Evolutionary conservation across 352 stramenopile genomes (phyloP).

Genomic region (Lagenidium giganteum): DNA sequence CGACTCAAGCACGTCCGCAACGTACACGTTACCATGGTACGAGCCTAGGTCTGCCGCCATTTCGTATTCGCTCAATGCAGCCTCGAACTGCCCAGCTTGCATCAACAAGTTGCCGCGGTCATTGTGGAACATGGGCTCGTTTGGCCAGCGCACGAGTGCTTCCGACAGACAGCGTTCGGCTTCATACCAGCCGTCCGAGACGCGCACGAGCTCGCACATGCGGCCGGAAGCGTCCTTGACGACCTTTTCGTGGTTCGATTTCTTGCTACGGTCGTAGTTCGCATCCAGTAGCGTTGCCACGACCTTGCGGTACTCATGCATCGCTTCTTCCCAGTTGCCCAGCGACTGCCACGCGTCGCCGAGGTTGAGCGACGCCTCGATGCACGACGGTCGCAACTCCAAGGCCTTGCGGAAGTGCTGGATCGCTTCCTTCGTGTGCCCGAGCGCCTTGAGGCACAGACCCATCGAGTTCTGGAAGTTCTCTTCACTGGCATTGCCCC

Average conservation of each 20-base stretch:
- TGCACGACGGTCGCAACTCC: slow-evolving; percentile 35
- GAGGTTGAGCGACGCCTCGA: slow-evolving; percentile 47
- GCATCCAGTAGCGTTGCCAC: slow-evolving; percentile 17
- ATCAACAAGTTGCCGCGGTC: slow-evolving; percentile 54
- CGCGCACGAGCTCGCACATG: slow-evolving; percentile 48
- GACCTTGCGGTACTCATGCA: slow-evolving; percentile 49
- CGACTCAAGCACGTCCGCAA: slow-evolving; percentile 46
- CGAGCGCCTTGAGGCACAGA: slow-evolving; percentile 38
- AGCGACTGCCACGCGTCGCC: slow-evolving; percentile 33
- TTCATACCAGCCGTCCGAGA: slow-evolving; percentile 36
- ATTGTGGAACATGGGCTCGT: slow-evolving; percentile 50
- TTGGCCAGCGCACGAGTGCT: slow-evolving; percentile 37
- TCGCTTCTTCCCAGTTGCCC: slow-evolving; percentile 48
- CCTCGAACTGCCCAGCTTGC: slow-evolving; percentile 46
- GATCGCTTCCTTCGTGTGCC: slow-evolving; percentile 35
- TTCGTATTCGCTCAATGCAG: slow-evolving; percentile 50
- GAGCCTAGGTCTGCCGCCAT: slow-evolving; percentile 32
- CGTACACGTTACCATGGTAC: slow-evolving; percentile 46
- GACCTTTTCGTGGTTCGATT: slow-evolving; percentile 17
- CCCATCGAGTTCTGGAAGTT: slow-evolving; percentile 51
- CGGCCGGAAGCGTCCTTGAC: slow-evolving; percentile 28
- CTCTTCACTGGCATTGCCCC: slow-evolving; percentile 34
- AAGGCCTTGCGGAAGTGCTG: slow-evolving; percentile 40
- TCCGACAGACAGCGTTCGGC: slow-evolving; percentile 52
- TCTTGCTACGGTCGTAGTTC: slow-evolving; percentile 2